phyloP scores from a whole-genome alignment of 2,329 filamentous ascomycete species.

The Allantophomopsis lycopodina region DNA sequence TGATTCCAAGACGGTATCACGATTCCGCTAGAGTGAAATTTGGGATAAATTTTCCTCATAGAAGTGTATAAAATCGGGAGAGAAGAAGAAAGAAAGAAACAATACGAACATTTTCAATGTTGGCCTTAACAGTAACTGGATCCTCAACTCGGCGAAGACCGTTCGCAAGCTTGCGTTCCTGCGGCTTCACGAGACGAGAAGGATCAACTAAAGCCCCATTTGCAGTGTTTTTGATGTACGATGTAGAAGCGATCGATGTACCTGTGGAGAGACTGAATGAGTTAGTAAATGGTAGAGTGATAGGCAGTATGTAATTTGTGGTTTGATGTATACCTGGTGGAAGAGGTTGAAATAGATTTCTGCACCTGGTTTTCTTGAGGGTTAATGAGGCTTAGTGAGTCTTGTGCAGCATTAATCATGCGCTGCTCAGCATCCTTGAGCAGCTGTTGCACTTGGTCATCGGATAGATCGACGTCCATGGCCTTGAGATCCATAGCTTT shows the following conservation, averaged over 20 bases:
- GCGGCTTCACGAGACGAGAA: slow-evolving; percentile 30
- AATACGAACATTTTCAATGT: slow-evolving; percentile 23
- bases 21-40: slow-evolving; percentile 57
- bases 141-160: slow-evolving; percentile 38
- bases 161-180: slow-evolving; percentile 30
- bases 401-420: slow-evolving; percentile 3
- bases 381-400: slow-evolving; percentile 10
- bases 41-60: slow-evolving; percentile 71
- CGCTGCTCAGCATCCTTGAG: slow-evolving; percentile 44
- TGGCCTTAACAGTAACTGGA: slow-evolving; percentile 29
- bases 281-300: background rate
- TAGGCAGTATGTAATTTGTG: background rate
- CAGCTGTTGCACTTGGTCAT: slow-evolving; percentile 49
- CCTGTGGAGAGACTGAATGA: slow-evolving; percentile 1
- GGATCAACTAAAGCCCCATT: slow-evolving; percentile 38
- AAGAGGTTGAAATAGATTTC: slow-evolving; percentile 3
- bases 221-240: slow-evolving; percentile 37
- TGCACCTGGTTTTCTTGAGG: slow-evolving; percentile 21
- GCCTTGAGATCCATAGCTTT: background rate
- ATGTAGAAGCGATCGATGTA: slow-evolving; percentile 21
- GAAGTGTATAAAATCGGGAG: slow-evolving; percentile 14
- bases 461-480: slow-evolving; percentile 33
- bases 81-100: background rate
- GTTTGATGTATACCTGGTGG: slow-evolving; percentile 2
- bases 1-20: slow-evolving; percentile 68